Percentiles rank a stretch among this genome's conserved stretches.
These are phyloP conservation scores for Beauveria australis DNA, from an alignment of 2,329 filamentous ascomycete species.

Conservation along the genomic window DNA sequence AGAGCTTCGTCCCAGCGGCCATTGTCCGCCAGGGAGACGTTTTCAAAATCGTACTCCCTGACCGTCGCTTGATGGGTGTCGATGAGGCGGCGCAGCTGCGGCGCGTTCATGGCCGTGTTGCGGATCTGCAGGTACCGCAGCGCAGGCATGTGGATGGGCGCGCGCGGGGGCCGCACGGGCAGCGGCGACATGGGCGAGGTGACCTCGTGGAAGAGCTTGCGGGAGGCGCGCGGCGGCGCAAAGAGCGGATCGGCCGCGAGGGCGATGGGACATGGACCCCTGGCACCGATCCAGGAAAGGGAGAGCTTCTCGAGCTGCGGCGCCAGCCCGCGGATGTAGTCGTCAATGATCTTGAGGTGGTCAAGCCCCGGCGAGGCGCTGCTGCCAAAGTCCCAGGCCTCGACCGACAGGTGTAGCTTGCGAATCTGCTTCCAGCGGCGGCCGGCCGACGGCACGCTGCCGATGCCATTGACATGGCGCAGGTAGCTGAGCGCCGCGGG, in stretches of 20 bases:
- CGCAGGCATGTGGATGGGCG: constrained; percentile 56
- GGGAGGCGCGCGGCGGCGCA: constrained; percentile 41
- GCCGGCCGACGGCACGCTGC: constrained; percentile 61
- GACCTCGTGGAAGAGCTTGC: constrained; percentile 57
- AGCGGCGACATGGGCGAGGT: constrained; percentile 57
- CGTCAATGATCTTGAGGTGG: constrained; percentile 71
- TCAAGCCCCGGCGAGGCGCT: constrained; percentile 54
- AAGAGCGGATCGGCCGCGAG: constrained; percentile 65
- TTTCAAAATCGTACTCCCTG: constrained; percentile 72
- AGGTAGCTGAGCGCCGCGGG: constrained; percentile 70
- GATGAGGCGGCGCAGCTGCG: constrained; percentile 64
- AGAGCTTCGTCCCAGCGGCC: constrained; percentile 79
- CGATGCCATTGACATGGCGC: constrained; percentile 65
- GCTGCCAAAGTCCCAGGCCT: constrained; percentile 57
- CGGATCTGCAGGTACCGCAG: constrained; percentile 62
- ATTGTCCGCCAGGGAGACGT: constrained; percentile 56
- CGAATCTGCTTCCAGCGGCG: constrained; percentile 72
- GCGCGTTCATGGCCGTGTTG: constrained; percentile 63
- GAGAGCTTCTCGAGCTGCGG: constrained; percentile 58
- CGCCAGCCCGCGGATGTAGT: constrained; percentile 67
- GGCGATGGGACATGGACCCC: constrained; percentile 66
- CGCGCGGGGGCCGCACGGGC: constrained; percentile 41
- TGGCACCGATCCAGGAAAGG: constrained; percentile 69
- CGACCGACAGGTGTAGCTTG: constrained; percentile 64
- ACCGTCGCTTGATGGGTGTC: constrained; percentile 58